Evolutionary conservation across 2,329 filamentous ascomycete genomes (phyloP), one percentile per base, ranked within the genome.

Genomic region (Cryphonectria nitschkei): DNA sequence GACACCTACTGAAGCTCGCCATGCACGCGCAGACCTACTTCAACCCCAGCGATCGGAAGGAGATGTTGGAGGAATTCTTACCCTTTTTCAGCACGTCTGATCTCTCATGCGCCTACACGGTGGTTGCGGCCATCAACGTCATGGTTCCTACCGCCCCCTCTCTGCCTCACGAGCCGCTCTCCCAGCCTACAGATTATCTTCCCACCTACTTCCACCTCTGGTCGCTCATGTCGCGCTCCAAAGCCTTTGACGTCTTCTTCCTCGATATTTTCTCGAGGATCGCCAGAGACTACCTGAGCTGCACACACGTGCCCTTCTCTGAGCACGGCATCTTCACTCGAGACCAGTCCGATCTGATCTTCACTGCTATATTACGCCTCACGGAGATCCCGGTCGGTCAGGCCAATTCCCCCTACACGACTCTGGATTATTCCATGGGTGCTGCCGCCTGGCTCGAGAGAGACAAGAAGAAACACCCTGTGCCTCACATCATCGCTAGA

Each of bases 331-430:
- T 99, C 74, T 98, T 97, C 81, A 97, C 94, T 0, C 89, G 90
- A 74, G 94, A 97, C 74, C 96, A 99, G 81, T 96, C 95, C 0
- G 92, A 95, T 71, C 86, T 97, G 70, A 92, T 99, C 75, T 98
- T 98, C 80, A 98, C 96, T 0, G 92, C 96, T 13, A 90, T 98
- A 70, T 83, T 99, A 70, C 89, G 97, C 65, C 81, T 99, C 68
- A 90, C 97, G 19, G 95, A 98, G 79, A 99, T 99, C 68, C 96
- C 96, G 2, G 96, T 99, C 16, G 95, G 96, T 2, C 96, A 99
- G 82, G 93, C 96, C 3, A 97, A 93, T 62, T 98, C 95, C 1
- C 93, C 96, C 0, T 99, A 99, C 78, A 93, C 93, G 0, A 85
- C 91, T 6, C 88, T 98, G 5, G 96, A 99, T 80, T 88, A 94